Percentiles rank a stretch among this genome's conserved stretches.
Conservation (phyloP, 441 rosid genomes). For the Gossypium schwendimanii region DNA sequence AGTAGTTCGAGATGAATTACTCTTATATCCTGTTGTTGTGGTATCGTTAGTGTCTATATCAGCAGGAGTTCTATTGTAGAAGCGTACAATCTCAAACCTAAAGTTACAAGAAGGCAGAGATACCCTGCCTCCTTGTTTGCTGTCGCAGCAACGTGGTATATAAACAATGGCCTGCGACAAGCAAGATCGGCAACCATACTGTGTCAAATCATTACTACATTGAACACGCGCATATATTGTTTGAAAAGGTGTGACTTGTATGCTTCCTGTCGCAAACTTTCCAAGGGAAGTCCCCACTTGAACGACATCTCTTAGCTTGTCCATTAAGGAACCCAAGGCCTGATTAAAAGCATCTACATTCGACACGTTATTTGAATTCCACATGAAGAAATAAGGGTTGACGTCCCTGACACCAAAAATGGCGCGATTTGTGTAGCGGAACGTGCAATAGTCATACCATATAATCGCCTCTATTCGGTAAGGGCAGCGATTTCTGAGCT, state of each 20-base stretch:
- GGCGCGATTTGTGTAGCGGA: slow-evolving; percentile 13
- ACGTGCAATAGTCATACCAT: neutral
- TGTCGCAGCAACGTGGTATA: slow-evolving; percentile 16
- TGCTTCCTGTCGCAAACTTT: slow-evolving; percentile 38
- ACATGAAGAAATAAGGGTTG: neutral
- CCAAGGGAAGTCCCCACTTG: slow-evolving; percentile 25
- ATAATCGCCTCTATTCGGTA: slow-evolving; percentile 23
- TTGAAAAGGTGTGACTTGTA: slow-evolving; percentile 17
- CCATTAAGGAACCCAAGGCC: slow-evolving; percentile 25
- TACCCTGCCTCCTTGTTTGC: slow-evolving; percentile 28
- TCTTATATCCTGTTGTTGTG: slow-evolving; percentile 12
- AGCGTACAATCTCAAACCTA: slow-evolving; percentile 25
- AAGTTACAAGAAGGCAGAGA: slow-evolving; percentile 34
- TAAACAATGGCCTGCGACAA: slow-evolving; percentile 1
- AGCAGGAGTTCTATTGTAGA: slow-evolving; percentile 17
- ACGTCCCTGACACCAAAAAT: slow-evolving; percentile 15
- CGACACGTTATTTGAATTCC: slow-evolving; percentile 16
- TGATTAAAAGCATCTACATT: slow-evolving; percentile 27
- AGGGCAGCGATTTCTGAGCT: slow-evolving; percentile 23
- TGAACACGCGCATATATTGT: slow-evolving; percentile 39
- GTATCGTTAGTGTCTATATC: slow-evolving; percentile 1
- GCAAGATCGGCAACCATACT: slow-evolving; percentile 35
- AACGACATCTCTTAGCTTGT: slow-evolving; percentile 19
- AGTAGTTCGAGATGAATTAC: slow-evolving; percentile 8
- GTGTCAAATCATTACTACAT: slow-evolving; percentile 45